Base-by-base conservation (phyloP, 768 basidiomycete species). In the Naganishia vishniacii region DNA sequence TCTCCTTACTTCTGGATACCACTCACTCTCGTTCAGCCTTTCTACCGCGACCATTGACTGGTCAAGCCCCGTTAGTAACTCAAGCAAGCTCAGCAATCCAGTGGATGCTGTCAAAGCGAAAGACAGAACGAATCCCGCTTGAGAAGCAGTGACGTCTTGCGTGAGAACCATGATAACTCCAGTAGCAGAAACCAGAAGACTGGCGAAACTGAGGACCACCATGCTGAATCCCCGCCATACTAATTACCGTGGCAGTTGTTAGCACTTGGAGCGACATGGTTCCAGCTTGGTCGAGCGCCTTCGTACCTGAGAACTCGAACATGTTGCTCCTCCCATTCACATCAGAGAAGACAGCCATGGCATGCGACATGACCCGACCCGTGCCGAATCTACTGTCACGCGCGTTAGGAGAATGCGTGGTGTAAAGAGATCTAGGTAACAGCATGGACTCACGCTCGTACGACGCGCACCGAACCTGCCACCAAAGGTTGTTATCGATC, bases 11-110 rank as follows among this genome's bases (percentile, higher is more conserved):
- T n/a, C 18, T 7, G 6, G 3, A 18, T 7, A 26, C 12, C 40
- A 67, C 70, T 67, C 26, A 75, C 74, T 75, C 23, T 73, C 69
- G 32, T 71, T 69, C 56, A 78, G 64, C 23, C 77, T 62, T 48
- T 78, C 75, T 1, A 73, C 77, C 15, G 70, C 69, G 23, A 78
- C 75, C 67, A 78, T 75, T 1, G 72, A 71, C 37, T 70, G 68
- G 26, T 78, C 75, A 6, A 76, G 59, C 11, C 69, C 61, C 7
- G 69, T 65, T 44, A 72, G 70, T 9, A 63, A 58, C 29, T 75
- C 72, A 20, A 75, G 59, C 53, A 71, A 59, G 18, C 53, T 49
- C 46, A 71, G 71, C 0, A 75, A 29, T 9, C 69, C 72, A 1
- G 59, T 45, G 0, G 72, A 74, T 9, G 71, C 64, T 20, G 44